Evolutionary conservation across 352 stramenopile genomes (phyloP).

Genomic region (Phytophthora meadii): DNA sequence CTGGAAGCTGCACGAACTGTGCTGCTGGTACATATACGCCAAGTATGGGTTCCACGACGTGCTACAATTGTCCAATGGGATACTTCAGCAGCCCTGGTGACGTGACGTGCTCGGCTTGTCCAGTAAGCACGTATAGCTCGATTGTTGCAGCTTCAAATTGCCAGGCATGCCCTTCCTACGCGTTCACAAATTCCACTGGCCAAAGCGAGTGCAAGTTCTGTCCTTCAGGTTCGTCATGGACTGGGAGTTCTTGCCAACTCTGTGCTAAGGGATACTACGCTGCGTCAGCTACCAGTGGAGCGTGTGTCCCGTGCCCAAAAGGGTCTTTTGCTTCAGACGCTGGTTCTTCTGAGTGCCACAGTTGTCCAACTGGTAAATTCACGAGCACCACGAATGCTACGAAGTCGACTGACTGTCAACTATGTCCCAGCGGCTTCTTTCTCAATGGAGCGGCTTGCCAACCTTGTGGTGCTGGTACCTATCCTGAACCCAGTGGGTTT

Average conservation of each 20-base stretch:
- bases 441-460: constrained; percentile 41
- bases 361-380: constrained; percentile 45
- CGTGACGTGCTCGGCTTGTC: constrained; percentile 48
- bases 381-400: constrained; percentile 39
- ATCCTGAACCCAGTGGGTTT: constrained; percentile 37
- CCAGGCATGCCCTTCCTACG: constrained; percentile 36
- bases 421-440: constrained; percentile 41
- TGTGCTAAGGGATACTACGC: constrained; percentile 53
- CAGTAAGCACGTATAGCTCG: constrained; percentile 55
- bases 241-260: constrained; percentile 30
- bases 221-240: constrained; percentile 34
- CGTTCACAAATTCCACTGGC: constrained; percentile 45
- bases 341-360: constrained; percentile 32
- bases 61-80: constrained; percentile 60
- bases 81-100: constrained; percentile 62
- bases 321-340: constrained; percentile 40
- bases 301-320: constrained; percentile 53
- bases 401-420: constrained; percentile 36
- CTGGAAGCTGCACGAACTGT: constrained; percentile 49
- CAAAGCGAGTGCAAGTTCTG: constrained; percentile 43
- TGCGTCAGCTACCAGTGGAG: constrained; percentile 33
- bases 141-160: constrained; percentile 37
- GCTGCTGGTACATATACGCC: constrained; percentile 56
- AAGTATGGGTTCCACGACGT: constrained; percentile 41
- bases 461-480: constrained; percentile 28